Evolutionary conservation across 1,139 yeast genomes (phyloP), one percentile per base, ranked within the genome.

Genomic region (Candida sp.): DNA sequence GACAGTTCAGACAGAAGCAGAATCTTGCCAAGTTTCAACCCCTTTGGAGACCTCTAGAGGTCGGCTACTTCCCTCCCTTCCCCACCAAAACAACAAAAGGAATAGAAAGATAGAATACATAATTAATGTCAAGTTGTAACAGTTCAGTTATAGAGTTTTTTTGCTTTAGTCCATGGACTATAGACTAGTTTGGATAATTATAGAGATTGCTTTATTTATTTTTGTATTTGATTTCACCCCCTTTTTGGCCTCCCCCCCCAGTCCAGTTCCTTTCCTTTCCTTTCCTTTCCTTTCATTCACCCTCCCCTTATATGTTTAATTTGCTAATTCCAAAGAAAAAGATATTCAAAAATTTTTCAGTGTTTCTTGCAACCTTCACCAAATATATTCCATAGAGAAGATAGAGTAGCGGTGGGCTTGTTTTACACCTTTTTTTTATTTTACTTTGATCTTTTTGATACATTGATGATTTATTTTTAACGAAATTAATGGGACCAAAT

Each of bases 1-100:
- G 47, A 46, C 39, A 35, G 38, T 26, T 39, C 48, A n/a, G 48
- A 46, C 34, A 31, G 42, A 26, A 47, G 46, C 41, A 58, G 56
- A 38, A 63, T 67, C 32, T 45, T 63, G 27, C 72, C 74, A 7
- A 66, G 59, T 46, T 69, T 69, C 54, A 63, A 69, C 55, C 74
- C 74, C 11, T 69, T 69, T 60, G 72, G 69, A 25, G 70, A 68
- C 48, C 25, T 42, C 28, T 37, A 41, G 38, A 22, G 17, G 17
- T 17, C 17, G 17, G 17, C 17, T 17, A 17, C 17, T 17, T 17
- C 17, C 17, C 17, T 17, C 17, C 17, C 17, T 17, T 17, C 17
- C 17, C 17, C 17, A 42, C 22, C 9, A 32, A 25, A 42, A 17
- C 12, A 5, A 42, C 23, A 31, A 42, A n/a, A 12, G 30, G 7